These are phyloP conservation scores for Stephanodiscus triporus DNA, from an alignment of 108 stramenopile species.

Conservation along the genomic window DNA sequence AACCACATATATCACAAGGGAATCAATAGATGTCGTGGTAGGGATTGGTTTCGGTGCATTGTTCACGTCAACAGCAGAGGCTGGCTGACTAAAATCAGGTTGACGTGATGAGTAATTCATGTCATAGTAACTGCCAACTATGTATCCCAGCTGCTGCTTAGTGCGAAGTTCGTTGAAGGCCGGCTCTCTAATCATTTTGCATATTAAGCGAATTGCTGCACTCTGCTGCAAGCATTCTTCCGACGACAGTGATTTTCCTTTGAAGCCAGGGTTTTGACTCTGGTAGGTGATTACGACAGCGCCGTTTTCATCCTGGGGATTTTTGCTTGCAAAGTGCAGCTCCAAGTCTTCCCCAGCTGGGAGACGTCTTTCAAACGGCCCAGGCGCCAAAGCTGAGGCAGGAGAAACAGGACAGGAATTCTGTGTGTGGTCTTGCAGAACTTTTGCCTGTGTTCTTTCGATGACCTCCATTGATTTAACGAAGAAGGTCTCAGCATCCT, in stretches of 20 bases:
- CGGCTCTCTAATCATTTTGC: constrained; percentile 84
- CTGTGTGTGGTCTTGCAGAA: neutral
- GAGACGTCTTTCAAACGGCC: constrained; percentile 62
- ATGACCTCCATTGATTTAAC: constrained; percentile 34
- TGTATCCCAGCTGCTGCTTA: constrained; percentile 83
- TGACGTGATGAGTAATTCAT: constrained; percentile 56
- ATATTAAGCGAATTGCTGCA: constrained; percentile 72
- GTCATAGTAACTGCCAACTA: constrained; percentile 79
- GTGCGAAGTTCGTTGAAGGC: constrained; percentile 83
- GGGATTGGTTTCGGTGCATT: constrained; percentile 16
- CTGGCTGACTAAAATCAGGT: constrained; percentile 6
- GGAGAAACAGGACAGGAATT: too few relatives aligned
- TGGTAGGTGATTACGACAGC: constrained; percentile 80
- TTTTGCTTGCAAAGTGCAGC: constrained; percentile 78
- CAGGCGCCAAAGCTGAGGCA: constrained; percentile 41
- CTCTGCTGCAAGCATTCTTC: constrained; percentile 61
- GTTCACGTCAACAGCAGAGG: neutral
- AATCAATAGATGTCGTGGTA: constrained; percentile 67
- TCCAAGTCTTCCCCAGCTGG: constrained; percentile 65
- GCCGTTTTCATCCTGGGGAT: constrained; percentile 76
- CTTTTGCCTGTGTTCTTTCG: constrained; percentile 6
- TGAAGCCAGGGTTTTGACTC: constrained; percentile 68
- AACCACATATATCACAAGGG: constrained; percentile 68
- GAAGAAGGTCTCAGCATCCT: constrained; percentile 64
- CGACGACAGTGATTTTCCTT: constrained; percentile 67